A percentile compares a stretch with the other conserved stretches of the same genome.
These are phyloP conservation scores for Naganishia vishniacii DNA, from an alignment of 768 basidiomycete species.

Conservation along the genomic window DNA sequence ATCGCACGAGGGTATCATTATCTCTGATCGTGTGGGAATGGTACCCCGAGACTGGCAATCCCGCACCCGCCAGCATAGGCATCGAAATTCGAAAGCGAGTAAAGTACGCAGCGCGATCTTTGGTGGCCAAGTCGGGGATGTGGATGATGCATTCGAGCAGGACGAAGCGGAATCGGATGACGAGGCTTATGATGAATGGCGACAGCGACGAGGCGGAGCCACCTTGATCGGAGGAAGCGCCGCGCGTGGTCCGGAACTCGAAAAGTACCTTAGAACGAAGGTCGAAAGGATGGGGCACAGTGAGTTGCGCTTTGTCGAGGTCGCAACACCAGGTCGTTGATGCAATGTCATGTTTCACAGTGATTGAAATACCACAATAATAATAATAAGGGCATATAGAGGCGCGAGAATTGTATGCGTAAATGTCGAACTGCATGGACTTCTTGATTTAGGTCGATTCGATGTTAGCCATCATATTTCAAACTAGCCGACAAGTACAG, in stretches of 20 bases:
- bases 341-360: neutral
- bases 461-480: too few species aligned
- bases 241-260: conserved; percentile 76
- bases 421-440: too few species aligned
- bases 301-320: conserved; percentile 32
- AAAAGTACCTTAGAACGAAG: conserved; percentile 92
- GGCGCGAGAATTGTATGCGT: neutral
- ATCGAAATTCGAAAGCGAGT: conserved; percentile 10
- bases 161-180: conserved; percentile 41
- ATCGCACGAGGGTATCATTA: conserved; percentile 70
- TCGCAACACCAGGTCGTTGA: neutral
- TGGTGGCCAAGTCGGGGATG: neutral
- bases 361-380: conserved; percentile 26
- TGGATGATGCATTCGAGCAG: conserved; percentile 27
- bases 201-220: conserved; percentile 58
- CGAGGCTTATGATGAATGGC: conserved; percentile 46
- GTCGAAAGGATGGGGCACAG: conserved; percentile 91
- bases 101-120: conserved; percentile 3
- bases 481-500: too few species aligned
- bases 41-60: conserved; percentile 79
- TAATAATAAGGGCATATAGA: neutral
- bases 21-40: conserved; percentile 86
- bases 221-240: conserved; percentile 74
- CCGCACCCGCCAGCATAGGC: conserved; percentile 20
- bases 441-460: too few species aligned